These are phyloP conservation scores for Hypoxylon fuscum DNA, from an alignment of 495 filamentous ascomycete genomes.

Conservation along the genomic window DNA sequence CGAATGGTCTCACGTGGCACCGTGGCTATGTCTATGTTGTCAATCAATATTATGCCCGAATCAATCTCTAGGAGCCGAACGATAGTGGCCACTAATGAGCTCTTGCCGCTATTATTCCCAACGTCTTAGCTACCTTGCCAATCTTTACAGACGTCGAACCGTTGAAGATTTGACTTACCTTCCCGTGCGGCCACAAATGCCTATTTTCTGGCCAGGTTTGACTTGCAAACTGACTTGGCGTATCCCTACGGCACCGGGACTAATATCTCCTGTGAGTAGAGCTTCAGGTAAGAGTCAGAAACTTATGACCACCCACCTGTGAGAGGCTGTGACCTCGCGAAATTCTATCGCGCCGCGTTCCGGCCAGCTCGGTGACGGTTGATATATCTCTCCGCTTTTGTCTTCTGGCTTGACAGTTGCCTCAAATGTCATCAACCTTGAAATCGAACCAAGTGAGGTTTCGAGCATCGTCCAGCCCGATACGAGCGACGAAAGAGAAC, in stretches of 20 bases:
- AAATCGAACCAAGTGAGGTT: neutral
- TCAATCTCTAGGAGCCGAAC: neutral
- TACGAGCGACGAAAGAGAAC: too few species aligned
- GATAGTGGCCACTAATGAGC: neutral
- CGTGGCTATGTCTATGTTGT: neutral
- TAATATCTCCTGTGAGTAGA: neutral
- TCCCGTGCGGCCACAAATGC: neutral
- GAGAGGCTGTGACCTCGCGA: too few species aligned
- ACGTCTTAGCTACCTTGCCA: neutral
- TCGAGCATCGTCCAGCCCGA: neutral
- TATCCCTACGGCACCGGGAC: too few species aligned
- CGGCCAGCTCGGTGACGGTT: neutral
- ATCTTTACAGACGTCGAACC: neutral
- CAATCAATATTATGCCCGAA: neutral
- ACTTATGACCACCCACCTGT: neutral
- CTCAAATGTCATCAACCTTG: neutral
- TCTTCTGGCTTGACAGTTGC: neutral
- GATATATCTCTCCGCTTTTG: neutral
- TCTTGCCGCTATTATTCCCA: neutral
- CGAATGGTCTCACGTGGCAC: neutral
- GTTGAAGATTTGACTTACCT: neutral
- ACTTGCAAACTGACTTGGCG: too few species aligned
- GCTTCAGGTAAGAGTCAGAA: neutral
- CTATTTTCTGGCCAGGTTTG: neutral
- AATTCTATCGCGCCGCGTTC: neutral